Conservation (phyloP, 192 early-diverging fungal species). For the Dispira simplex region DNA sequence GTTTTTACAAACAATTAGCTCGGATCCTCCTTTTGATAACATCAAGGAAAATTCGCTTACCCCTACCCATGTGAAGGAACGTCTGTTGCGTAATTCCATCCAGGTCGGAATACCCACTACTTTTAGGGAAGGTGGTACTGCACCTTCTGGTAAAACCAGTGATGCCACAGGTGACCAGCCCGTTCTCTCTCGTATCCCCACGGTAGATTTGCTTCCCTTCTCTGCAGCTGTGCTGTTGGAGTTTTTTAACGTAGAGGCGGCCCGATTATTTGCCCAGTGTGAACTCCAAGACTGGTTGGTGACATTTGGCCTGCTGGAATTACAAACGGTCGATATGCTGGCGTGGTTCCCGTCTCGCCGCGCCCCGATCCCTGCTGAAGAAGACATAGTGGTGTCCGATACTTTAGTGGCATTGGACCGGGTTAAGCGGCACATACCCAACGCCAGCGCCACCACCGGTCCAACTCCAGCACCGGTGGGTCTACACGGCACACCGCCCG, state of each 20-base stretch:
- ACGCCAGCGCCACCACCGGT: conserved; percentile 10
- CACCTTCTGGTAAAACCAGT: conserved; percentile 17
- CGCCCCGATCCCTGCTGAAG: conserved; percentile 25
- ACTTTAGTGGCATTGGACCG: conserved; percentile 47
- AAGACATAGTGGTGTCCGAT: conserved; percentile 44
- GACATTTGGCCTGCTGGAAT: conserved; percentile 27
- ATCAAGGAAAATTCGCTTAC: not conserved
- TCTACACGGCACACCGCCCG: not conserved
- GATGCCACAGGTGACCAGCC: conserved; percentile 20
- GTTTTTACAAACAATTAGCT: conserved; percentile 18
- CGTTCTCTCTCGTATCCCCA: conserved; percentile 18
- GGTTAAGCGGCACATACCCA: conserved; percentile 19
- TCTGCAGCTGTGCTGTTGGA: conserved; percentile 18
- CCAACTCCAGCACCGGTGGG: conserved; percentile 22
- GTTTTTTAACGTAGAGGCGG: conserved; percentile 25
- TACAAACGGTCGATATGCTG: conserved; percentile 27
- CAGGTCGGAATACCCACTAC: conserved; percentile 13
- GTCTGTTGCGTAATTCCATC: conserved; percentile 11
- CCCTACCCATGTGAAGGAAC: not conserved
- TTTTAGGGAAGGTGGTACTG: conserved; percentile 5
- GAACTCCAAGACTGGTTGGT: conserved; percentile 31
- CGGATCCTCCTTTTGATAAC: not conserved
- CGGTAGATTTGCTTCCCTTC: conserved; percentile 1
- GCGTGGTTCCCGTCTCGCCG: conserved; percentile 33
- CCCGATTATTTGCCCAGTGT: conserved; percentile 28